A percentile compares a stretch with the other conserved stretches of the same genome.
Conservation (phyloP, 306 rosid species). For the Gastrolobium villosum region DNA sequence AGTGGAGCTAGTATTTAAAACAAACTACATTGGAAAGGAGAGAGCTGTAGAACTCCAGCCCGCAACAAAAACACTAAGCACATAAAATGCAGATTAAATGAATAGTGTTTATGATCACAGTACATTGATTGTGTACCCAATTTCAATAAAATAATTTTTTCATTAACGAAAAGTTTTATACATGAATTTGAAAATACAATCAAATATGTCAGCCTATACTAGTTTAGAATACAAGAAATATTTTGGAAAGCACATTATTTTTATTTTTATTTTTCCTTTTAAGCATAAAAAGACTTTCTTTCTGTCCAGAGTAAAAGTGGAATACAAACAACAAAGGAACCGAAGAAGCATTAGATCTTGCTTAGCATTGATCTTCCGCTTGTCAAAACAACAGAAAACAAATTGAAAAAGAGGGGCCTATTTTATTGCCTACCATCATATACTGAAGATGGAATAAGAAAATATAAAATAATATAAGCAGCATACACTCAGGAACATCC, state of each 20-base stretch:
- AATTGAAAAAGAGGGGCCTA: constrained; percentile 19
- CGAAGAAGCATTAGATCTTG: neutral
- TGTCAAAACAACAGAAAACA: constrained; percentile 2
- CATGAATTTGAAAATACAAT: constrained; percentile 35
- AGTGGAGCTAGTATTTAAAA: constrained; percentile 18
- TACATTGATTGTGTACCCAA: constrained; percentile 17
- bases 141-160: neutral
- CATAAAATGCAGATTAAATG: constrained; percentile 10
- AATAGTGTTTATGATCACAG: constrained; percentile 23
- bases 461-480: constrained; percentile 37
- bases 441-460: constrained; percentile 36
- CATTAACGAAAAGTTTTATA: neutral
- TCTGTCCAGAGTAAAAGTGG: neutral
- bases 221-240: constrained; percentile 11
- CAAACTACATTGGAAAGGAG: neutral
- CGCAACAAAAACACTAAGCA: constrained; percentile 8
- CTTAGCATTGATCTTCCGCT: constrained; percentile 5
- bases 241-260: no score
- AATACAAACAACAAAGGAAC: constrained; percentile 1
- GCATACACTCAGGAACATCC: constrained; percentile 94
- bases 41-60: constrained; percentile 24
- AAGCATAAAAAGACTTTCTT: neutral
- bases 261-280: neutral
- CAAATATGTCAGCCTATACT: neutral
- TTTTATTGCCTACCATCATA: constrained; percentile 10